phyloP scores from a whole-genome alignment of 495 filamentous ascomycete species.

The Podospora fimiseda region DNA sequence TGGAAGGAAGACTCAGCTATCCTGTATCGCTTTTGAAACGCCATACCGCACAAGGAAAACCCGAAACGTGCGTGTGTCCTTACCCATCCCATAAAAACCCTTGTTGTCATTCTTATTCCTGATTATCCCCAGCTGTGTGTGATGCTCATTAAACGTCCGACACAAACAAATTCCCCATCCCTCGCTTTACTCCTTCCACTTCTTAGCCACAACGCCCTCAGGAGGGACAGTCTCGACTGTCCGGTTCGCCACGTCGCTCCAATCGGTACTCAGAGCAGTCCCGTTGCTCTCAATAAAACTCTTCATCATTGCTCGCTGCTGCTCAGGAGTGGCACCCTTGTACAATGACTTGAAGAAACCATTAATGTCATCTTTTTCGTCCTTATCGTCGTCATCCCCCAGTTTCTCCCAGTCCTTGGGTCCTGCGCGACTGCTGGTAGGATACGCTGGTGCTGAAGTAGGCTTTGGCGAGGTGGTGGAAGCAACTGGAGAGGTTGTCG shows the following conservation, averaged over 20 bases:
- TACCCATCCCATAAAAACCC: too few relatives aligned
- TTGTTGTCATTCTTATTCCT: not conserved
- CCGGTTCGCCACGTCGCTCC: constrained; percentile 71
- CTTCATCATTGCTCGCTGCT: constrained; percentile 93
- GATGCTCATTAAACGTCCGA: too few relatives aligned
- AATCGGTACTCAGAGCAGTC: constrained; percentile 88
- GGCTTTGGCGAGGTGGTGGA: not conserved
- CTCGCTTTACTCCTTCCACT: constrained; percentile 40
- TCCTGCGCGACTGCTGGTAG: constrained; percentile 78
- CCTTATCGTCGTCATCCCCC: constrained; percentile 46
- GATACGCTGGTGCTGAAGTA: constrained; percentile 57
- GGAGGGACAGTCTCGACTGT: constrained; percentile 69
- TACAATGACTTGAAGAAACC: constrained; percentile 91
- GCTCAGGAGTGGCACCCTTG: constrained; percentile 69
- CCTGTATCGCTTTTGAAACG: too few relatives aligned
- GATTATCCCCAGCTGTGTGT: not conserved
- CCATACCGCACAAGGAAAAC: too few relatives aligned
- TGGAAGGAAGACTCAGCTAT: too few relatives aligned
- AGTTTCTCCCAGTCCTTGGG: constrained; percentile 92
- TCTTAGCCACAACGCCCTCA: constrained; percentile 68
- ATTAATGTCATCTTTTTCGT: constrained; percentile 65
- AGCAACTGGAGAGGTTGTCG: too few relatives aligned
- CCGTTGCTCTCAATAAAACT: constrained; percentile 91
- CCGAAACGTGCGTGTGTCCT: too few relatives aligned
- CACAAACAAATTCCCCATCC: too few relatives aligned